These are phyloP conservation scores for Lathyrus sativus DNA, from an alignment of 306 rosid species.

Conservation along the genomic window DNA sequence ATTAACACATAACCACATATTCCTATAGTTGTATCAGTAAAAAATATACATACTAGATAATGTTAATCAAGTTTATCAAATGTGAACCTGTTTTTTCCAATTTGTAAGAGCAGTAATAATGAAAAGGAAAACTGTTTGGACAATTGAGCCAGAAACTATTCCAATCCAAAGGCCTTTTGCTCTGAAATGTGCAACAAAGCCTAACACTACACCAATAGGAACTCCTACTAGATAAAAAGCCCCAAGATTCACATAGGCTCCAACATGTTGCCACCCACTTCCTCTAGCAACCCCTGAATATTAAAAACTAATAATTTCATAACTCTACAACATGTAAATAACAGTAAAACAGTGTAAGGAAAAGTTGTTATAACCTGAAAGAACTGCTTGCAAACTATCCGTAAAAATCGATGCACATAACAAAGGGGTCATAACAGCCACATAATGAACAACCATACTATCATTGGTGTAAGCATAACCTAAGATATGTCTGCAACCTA, in stretches of 20 bases:
- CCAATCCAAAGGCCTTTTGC: slow-evolving; percentile 53
- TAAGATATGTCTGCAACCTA: slow-evolving; percentile 32
- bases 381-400: slow-evolving; percentile 49
- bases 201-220: slow-evolving; percentile 35
- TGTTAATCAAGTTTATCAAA: neutral
- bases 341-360: neutral
- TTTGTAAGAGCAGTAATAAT: slow-evolving; percentile 41
- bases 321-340: neutral
- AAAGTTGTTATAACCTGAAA: slow-evolving; percentile 25
- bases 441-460: slow-evolving; percentile 35
- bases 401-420: slow-evolving; percentile 44
- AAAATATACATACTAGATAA: neutral
- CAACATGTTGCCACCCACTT: slow-evolving; percentile 51
- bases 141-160: slow-evolving; percentile 40
- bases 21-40: neutral
- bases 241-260: slow-evolving; percentile 44
- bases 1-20: slow-evolving; percentile 1
- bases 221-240: slow-evolving; percentile 46
- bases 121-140: slow-evolving; percentile 40
- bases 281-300: slow-evolving; percentile 47
- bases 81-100: slow-evolving; percentile 46
- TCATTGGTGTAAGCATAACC: slow-evolving; percentile 52
- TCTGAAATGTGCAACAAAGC: slow-evolving; percentile 43
- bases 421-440: slow-evolving; percentile 40
- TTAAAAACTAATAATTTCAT: neutral